Evolutionary conservation across 352 stramenopile species (phyloP).

Genomic region (Phytophthora litchii): DNA sequence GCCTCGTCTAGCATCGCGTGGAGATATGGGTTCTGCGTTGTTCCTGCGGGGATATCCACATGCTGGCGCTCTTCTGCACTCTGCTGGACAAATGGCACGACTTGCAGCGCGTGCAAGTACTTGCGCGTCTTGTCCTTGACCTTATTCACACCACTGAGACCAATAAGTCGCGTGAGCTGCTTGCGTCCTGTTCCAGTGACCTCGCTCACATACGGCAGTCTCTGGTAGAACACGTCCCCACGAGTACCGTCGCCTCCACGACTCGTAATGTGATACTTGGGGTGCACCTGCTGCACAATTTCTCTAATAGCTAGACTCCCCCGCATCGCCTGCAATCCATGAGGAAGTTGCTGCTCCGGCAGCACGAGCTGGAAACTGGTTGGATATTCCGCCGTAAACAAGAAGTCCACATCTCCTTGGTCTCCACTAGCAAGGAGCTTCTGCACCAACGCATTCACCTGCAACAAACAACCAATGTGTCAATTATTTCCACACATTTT

Average conservation of each 20-base stretch:
- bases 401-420: constrained; percentile 59
- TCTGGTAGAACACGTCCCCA: constrained; percentile 75
- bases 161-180: constrained; percentile 75
- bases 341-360: constrained; percentile 61
- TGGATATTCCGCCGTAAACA: constrained; percentile 64
- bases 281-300: constrained; percentile 51
- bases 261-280: constrained; percentile 82
- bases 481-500: not conserved
- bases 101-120: constrained; percentile 80
- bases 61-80: constrained; percentile 34
- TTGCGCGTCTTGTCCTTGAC: constrained; percentile 80
- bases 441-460: constrained; percentile 26
- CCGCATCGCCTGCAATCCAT: constrained; percentile 42
- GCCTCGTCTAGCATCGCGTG: constrained; percentile 38
- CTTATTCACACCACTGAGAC: constrained; percentile 58
- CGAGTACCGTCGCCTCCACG: constrained; percentile 39
- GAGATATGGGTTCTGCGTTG: constrained; percentile 75
- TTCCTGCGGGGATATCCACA: constrained; percentile 70
- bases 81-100: constrained; percentile 43
- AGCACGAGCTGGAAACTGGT: constrained; percentile 60
- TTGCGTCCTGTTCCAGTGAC: constrained; percentile 46
- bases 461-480: constrained; percentile 4
- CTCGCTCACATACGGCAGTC: constrained; percentile 79
- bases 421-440: constrained; percentile 24
- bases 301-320: constrained; percentile 36